Evolutionary conservation across 768 basidiomycete species (phyloP).

Genomic region (Tricholoma flavovirens): DNA sequence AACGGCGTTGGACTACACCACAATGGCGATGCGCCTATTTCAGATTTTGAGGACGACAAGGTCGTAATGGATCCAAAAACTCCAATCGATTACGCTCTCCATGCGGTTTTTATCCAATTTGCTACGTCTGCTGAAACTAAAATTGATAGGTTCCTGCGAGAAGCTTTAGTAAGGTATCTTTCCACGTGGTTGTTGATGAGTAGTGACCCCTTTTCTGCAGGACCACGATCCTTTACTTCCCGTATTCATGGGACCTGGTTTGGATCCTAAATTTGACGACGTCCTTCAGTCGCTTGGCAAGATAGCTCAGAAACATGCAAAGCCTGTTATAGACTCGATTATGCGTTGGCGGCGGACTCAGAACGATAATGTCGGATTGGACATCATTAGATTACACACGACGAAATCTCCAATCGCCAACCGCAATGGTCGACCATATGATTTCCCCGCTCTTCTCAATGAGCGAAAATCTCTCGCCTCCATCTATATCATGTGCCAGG

Average conservation of each 20-base stretch:
- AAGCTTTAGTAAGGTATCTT: slow-evolving; percentile 50
- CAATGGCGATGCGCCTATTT: slow-evolving; percentile 45
- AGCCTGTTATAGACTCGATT: slow-evolving; percentile 80
- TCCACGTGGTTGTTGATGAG: neutral
- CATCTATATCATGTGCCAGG: slow-evolving; percentile 87
- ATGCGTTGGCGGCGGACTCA: slow-evolving; percentile 84
- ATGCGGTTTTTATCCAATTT: slow-evolving; percentile 85
- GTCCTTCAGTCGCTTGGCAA: slow-evolving; percentile 78
- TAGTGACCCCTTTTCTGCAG: slow-evolving; percentile 28
- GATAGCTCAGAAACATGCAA: slow-evolving; percentile 79
- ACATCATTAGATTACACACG: slow-evolving; percentile 47
- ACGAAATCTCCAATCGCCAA: slow-evolving; percentile 29
- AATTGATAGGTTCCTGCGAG: slow-evolving; percentile 67
- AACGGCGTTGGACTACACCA: slow-evolving; percentile 43
- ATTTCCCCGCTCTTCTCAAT: slow-evolving; percentile 46
- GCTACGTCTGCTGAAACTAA: slow-evolving; percentile 74
- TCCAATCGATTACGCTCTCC: slow-evolving; percentile 83
- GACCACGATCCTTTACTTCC: slow-evolving; percentile 65
- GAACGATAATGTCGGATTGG: slow-evolving; percentile 49
- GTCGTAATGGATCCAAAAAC: slow-evolving; percentile 68
- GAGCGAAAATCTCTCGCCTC: slow-evolving; percentile 79
- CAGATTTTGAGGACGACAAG: slow-evolving; percentile 63
- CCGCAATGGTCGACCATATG: slow-evolving; percentile 35
- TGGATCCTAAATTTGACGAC: slow-evolving; percentile 81
- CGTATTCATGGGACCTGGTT: slow-evolving; percentile 61